These are phyloP conservation scores for Magnaporthiopsis poae DNA, from an alignment of 2,329 filamentous ascomycete species.

Conservation along the genomic window DNA sequence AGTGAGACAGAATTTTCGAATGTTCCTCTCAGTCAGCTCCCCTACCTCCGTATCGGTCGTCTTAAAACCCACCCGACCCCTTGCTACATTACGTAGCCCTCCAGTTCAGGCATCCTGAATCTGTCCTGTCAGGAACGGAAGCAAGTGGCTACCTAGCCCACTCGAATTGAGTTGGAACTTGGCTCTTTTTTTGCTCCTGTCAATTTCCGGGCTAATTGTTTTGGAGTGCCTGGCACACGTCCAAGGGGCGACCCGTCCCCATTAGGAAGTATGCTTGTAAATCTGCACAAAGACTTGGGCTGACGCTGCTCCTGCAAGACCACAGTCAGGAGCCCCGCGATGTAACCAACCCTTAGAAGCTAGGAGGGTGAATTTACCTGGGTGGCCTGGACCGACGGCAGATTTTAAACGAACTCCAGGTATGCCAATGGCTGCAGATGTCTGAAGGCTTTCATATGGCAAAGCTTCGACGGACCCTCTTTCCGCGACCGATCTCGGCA, in stretches of 20 bases:
- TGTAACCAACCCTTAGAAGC: neutral
- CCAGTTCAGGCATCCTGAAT: neutral
- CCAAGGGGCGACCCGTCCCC: neutral
- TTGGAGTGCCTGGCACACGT: too few relatives aligned
- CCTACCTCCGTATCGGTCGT: too few relatives aligned
- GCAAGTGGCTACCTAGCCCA: too few relatives aligned
- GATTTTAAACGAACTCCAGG: neutral
- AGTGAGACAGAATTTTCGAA: too few relatives aligned
- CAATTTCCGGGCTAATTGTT: neutral
- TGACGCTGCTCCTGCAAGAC: neutral
- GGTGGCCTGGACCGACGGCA: neutral
- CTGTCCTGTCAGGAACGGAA: neutral
- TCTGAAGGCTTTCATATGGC: neutral
- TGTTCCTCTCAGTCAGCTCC: too few relatives aligned
- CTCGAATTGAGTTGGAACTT: neutral
- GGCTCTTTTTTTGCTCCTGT: neutral
- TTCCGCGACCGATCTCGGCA: neutral
- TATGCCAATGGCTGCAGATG: neutral
- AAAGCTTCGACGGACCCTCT: neutral
- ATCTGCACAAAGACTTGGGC: neutral
- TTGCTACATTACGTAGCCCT: neutral
- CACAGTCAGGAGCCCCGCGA: neutral
- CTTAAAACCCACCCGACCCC: too few relatives aligned
- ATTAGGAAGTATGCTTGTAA: too few relatives aligned
- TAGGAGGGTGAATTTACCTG: neutral